Evolutionary conservation across 805 yeast genomes (phyloP), one percentile per base, ranked within the genome.

Genomic region (Hanseniaspora lindneri): DNA sequence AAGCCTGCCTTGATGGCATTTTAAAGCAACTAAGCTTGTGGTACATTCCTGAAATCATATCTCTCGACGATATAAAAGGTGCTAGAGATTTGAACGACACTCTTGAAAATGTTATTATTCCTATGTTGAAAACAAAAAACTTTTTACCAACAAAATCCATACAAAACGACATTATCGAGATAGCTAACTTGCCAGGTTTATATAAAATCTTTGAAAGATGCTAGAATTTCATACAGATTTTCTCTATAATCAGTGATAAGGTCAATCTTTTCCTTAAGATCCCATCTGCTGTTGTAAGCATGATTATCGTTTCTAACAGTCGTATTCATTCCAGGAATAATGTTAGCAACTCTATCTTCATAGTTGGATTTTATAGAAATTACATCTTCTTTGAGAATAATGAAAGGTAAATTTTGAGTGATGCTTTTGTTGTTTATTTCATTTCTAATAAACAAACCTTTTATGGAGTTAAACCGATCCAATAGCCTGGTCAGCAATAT

Each of bases 131-230:
- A 54, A 68, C 69, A 51, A 65, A 77, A 40, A 74, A 86, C 24
- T 59, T 86, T 13, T 94, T 88, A 0, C 75, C 94, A 0, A 46
- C 49, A 25, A 67, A 67, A 13, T 58, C 57, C 2, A 55, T 86
- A 32, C 54, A 63, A 4, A 58, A 68, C 13, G 79, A 76, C 49
- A 76, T 87, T 3, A 73, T 84, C 4, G 95, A 89, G 61, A 76
- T 92, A 33, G 96, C 98, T 0, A 87, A 80, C 59, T 63, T 92
- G 27, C 97, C 97, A 1, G 95, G 95, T 0, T 67, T 92, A 50
- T 92, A 92, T 63, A 76, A 72, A 57, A 94, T 94, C 4, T 92
- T 92, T 68, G 98, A 92, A 66, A 71, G 98, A 60, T 92, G 98
- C 58, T 83, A 50, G 56, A 16, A 41, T 20, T n/a, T 25, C 32